Evolutionary conservation across 2,329 filamentous ascomycete genomes (phyloP), one percentile per base, ranked within the genome.

Genomic region (Onygena corvina): DNA sequence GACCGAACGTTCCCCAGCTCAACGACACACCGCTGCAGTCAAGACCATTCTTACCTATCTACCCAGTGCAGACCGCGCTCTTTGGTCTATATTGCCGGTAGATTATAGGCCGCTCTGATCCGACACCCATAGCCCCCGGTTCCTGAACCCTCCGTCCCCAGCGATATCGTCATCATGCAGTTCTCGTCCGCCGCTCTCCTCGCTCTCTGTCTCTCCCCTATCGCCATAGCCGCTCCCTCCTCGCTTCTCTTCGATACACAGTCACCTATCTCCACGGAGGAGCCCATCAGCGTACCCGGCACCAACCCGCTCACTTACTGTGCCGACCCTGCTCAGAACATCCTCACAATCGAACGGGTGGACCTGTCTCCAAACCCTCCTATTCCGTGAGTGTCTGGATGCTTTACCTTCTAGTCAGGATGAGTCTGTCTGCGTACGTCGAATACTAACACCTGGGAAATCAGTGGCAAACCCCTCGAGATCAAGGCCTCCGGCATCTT

Each of bases 341-440:
- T 89, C 50, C 72, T 95, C 57, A 70, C 72, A 36, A 88, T 98
- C 60, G 73, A 88, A 55, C 77, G 77, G 42, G 87, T 96, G 50
- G 81, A 95, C 60, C 69, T 98, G 50, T 63, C 67, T 30, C 92
- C 92, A 11, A 96, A 95, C 67, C 92, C 90, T 52, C 92, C 92
- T 30, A 64, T 78, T 63, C 75, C 88, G 90, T 96, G 80, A 61
- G 84, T 77, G 25, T 47, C 59, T 55, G 30, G 12, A 20, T 47
- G 3, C 6, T 14, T n/a, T 30, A 25, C 16, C 33, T n/a, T 27
- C 31, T 18, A 11, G 9, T 4, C 46, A 8, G 31, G 18, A 23
- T n/a, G n/a, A 29, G 5, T 27, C 5, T 42, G 12, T 29, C 16
- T 20, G 23, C 12, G 16, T 14, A 25, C 27, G 16, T 50, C 52